Base-by-base conservation (phyloP, 495 filamentous ascomycete genomes). In the Hypoxylon rickii region DNA sequence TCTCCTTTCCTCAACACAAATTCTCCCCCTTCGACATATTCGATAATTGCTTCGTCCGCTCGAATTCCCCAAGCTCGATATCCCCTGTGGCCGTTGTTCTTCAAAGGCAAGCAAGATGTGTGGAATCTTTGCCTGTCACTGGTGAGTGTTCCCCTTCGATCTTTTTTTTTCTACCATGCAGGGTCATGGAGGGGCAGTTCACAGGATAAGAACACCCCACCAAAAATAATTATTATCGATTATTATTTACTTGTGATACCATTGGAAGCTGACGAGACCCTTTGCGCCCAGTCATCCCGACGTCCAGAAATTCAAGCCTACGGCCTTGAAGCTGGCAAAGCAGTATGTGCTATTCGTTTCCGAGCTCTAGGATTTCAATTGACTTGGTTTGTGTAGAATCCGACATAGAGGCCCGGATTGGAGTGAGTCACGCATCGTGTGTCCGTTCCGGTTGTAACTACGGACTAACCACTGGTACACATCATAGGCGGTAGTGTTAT, bases 321-420 rank as follows among this genome's bases (percentile, higher is more conserved):
- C 90, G 63, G 94, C 94, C 67, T 80, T 98, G 76, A 88, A 89
- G 79, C 87, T 98, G 79, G 89, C 90, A 56, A 97, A 97, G 83
- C 88, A 90, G 90, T 96, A 82, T 77, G 89, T 76, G 41, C 40
- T 8, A 32, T 22, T 38, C 29, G 55, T 63, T 39, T 54, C 37
- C 44, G 36, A 42, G 54, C 42, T 51, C 37, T 36, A 44, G 47
- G 26, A 65, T 49, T 66, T 63, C 68, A 71, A 72, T 69, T 73
- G 73, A 75, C 73, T 26, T 21, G 36, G 54, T 58, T 12, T 32
- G 40, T 58, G 61, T 70, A 96, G 90, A 72, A 85, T 96, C 64
- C 90, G 94, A 63, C 94, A 98, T 73, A 88, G 94, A 73, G 95
- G 94, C 65, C 94, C 95, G 61, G 94, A 98, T 81, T 97, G 94